Conservation (phyloP, 2,329 filamentous ascomycete species). For the Exophiala calicioides region DNA sequence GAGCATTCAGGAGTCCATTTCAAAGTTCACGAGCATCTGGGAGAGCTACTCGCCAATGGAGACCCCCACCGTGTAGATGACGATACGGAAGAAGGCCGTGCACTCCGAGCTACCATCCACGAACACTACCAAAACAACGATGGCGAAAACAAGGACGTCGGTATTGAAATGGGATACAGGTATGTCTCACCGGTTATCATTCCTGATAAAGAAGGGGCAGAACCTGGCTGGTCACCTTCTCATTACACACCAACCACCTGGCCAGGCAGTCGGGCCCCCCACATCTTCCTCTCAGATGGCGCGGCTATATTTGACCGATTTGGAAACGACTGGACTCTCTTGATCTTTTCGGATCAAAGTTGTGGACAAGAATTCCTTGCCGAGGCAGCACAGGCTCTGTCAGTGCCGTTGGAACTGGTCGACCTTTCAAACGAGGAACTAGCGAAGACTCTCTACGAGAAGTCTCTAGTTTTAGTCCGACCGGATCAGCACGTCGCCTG, state of each 20-base stretch:
- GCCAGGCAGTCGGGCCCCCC: conserved; percentile 16
- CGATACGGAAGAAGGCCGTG: conserved; percentile 9
- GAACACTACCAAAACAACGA: conserved; percentile 14
- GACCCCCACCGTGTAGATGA: conserved; percentile 4
- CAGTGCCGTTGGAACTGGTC: conserved; percentile 10
- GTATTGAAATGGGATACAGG: conserved; percentile 30
- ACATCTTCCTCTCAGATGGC: conserved; percentile 17
- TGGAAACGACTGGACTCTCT: conserved; percentile 15
- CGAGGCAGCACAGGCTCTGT: not conserved
- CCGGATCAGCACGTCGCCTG: conserved; percentile 22
- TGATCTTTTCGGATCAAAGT: conserved; percentile 4
- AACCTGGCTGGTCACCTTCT: conserved; percentile 9
- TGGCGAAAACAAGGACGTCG: conserved; percentile 28
- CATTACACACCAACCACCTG: conserved; percentile 15
- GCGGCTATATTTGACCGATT: conserved; percentile 20
- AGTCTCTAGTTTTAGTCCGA: conserved; percentile 17
- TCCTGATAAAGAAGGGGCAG: not conserved
- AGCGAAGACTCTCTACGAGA: conserved; percentile 16
- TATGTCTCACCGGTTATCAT: conserved; percentile 26
- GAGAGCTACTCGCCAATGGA: conserved; percentile 3
- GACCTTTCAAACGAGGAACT: conserved; percentile 5
- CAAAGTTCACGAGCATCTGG: conserved; percentile 25
- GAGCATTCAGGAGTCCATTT: conserved; percentile 30
- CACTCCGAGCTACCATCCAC: conserved; percentile 4
- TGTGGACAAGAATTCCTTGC: conserved; percentile 2